Base-by-base conservation (phyloP, 176 grass and related monocot genomes). In the Bothriochloa decipiens region DNA sequence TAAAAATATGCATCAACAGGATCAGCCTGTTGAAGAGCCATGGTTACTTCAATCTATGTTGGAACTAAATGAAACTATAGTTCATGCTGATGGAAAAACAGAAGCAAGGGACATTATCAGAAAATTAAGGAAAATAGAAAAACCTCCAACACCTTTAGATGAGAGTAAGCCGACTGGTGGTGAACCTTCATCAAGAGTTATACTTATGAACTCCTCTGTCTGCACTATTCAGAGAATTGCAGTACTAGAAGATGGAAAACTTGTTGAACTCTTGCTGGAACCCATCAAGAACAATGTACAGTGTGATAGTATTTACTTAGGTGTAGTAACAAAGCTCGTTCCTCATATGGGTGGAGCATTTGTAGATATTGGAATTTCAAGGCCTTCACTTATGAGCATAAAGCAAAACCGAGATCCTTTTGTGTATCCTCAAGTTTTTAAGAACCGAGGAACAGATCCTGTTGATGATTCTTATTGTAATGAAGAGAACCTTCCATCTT, bases 181-280 rank as follows among this genome's bases (percentile, higher is more conserved):
- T 55, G 85, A 93, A 69, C 74, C 66, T 78, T 84, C 80, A 46
- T 91, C 91, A 79, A 93, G 91, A 87, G 82, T 95, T 70, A 95
- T 98, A 90, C 78, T 95, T 85, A 92, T 98, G 82, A 98, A 98
- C 74, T 95, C 96, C 35, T 95, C 92, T 73, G 69, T 88, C 29
- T 95, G 93, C 78, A 91, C 89, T 70, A 92, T 91, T 87, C 93
- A 98, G 92, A 92, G 93, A 86, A 98, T 95, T 81, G 91, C 96
- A 81, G 89, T 98, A 33, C 85, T 98, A 75, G 96, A 98, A 92
- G 93, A 91, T 88, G 91, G 83, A 65, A 95, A 92, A 66, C 83
- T 95, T 26, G 93, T 95, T 49, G 96, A 98, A 87, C 87, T 98
- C 81, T 87, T 98, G 74, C 52, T 98, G 57, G 93, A 98, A 85